Evolutionary conservation across 2,329 filamentous ascomycete genomes (phyloP).

Genomic region (Sporothrix luriei): DNA sequence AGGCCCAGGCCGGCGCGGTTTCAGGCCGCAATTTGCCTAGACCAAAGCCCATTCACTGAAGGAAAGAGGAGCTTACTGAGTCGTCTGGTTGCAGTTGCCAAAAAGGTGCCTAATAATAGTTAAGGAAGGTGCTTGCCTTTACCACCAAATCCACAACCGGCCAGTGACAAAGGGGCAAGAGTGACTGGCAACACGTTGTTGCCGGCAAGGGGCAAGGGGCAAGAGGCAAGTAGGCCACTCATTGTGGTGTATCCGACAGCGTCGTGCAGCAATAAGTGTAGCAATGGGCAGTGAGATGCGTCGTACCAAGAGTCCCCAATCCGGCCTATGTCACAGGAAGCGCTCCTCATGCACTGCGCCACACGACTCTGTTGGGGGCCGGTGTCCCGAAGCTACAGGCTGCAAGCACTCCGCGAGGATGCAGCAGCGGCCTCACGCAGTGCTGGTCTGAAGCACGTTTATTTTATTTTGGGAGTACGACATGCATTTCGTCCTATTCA

Average conservation of each 20-base stretch:
- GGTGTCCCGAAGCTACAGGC: background rate
- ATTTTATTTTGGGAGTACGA: no score
- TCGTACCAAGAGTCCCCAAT: background rate
- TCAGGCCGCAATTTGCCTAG: background rate
- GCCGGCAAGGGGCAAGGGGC: background rate
- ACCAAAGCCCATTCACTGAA: background rate
- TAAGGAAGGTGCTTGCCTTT: background rate
- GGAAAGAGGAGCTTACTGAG: slow-evolving; percentile 20
- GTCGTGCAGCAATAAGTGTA: no score
- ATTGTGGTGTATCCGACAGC: no score
- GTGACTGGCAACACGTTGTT: background rate
- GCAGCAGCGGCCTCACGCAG: background rate
- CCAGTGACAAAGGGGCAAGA: background rate
- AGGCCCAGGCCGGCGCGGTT: slow-evolving; percentile 7
- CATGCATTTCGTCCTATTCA: background rate
- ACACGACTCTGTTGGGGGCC: background rate
- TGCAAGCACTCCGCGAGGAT: background rate
- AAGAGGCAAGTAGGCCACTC: background rate
- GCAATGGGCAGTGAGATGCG: background rate
- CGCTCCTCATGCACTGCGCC: slow-evolving; percentile 10
- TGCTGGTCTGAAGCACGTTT: slow-evolving; percentile 16
- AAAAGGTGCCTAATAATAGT: background rate
- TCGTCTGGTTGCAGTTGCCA: background rate
- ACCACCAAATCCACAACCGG: background rate
- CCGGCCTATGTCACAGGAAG: background rate